phyloP scores from a whole-genome alignment of 305 asterid genomes.

The Solanum hybrid region DNA sequence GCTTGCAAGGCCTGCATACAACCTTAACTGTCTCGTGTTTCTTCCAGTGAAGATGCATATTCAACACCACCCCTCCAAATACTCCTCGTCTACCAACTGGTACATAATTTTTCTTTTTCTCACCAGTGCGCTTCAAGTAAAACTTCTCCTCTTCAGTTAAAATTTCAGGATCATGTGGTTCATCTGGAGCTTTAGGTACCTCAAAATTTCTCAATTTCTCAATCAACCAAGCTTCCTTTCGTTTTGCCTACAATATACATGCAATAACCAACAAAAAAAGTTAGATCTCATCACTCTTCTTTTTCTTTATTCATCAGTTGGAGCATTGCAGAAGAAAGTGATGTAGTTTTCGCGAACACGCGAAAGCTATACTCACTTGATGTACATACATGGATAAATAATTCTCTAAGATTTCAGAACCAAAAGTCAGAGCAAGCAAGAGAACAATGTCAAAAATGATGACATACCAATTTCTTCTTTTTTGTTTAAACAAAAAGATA shows the following conservation, averaged over 20 bases:
- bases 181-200: constrained; percentile 54
- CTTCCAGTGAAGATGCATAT: constrained; percentile 99
- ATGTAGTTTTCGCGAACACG: neutral
- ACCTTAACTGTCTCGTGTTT: constrained; percentile 88
- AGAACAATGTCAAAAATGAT: neutral
- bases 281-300: neutral
- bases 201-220: constrained; percentile 78
- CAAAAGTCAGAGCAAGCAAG: neutral
- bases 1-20: constrained; percentile 82
- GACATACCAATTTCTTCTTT: neutral
- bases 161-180: constrained; percentile 80
- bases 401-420: neutral
- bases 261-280: neutral
- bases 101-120: constrained; percentile 81
- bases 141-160: constrained; percentile 91
- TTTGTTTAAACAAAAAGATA: neutral
- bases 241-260: constrained; percentile 51
- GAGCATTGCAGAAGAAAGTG: neutral
- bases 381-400: neutral
- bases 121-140: constrained; percentile 82
- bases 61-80: constrained; percentile 92
- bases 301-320: neutral
- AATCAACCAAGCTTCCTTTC: constrained; percentile 89
- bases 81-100: constrained; percentile 93
- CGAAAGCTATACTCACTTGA: neutral